Conservation (phyloP, 768 basidiomycete genomes). For the Phylloporus arenicola region DNA sequence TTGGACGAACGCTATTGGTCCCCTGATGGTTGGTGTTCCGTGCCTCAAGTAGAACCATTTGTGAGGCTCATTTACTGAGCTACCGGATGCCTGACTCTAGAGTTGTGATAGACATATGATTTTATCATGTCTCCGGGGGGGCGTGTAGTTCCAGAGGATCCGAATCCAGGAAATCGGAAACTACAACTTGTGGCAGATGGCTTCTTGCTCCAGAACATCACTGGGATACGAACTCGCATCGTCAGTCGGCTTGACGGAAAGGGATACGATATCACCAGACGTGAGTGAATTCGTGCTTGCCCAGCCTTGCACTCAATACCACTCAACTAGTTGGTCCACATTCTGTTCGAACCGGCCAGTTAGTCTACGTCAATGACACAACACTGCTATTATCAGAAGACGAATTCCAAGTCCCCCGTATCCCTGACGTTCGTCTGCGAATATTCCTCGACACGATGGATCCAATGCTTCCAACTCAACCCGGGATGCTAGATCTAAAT, state of each 20-base stretch:
- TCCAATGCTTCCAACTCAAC: slow-evolving; percentile 38
- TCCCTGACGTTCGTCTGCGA: slow-evolving; percentile 50
- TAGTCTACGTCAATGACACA: slow-evolving; percentile 75
- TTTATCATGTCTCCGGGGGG: slow-evolving; percentile 70
- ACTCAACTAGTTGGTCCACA: slow-evolving; percentile 67
- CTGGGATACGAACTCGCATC: slow-evolving; percentile 74
- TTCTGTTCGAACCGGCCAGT: slow-evolving; percentile 71
- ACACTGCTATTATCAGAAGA: slow-evolving; percentile 36
- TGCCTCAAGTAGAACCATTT: slow-evolving; percentile 61
- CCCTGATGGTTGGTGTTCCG: slow-evolving; percentile 68
- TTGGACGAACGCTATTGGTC: slow-evolving; percentile 58
- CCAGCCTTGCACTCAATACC: slow-evolving; percentile 3
- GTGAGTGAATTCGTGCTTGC: slow-evolving; percentile 39
- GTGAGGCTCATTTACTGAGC: slow-evolving; percentile 38
- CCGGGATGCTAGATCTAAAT: slow-evolving; percentile 32
- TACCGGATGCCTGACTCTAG: not conserved
- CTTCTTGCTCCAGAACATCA: slow-evolving; percentile 68
- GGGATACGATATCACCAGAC: slow-evolving; percentile 81
- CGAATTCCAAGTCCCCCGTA: slow-evolving; percentile 12
- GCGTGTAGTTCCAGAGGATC: slow-evolving; percentile 52
- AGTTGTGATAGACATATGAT: slow-evolving; percentile 59
- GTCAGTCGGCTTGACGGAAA: slow-evolving; percentile 75
- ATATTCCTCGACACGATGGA: slow-evolving; percentile 53
- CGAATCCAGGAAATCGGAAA: slow-evolving; percentile 63
- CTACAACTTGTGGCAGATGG: slow-evolving; percentile 60